Base-by-base conservation (phyloP, 805 yeast species). In the Cephaloascus fragrans region DNA sequence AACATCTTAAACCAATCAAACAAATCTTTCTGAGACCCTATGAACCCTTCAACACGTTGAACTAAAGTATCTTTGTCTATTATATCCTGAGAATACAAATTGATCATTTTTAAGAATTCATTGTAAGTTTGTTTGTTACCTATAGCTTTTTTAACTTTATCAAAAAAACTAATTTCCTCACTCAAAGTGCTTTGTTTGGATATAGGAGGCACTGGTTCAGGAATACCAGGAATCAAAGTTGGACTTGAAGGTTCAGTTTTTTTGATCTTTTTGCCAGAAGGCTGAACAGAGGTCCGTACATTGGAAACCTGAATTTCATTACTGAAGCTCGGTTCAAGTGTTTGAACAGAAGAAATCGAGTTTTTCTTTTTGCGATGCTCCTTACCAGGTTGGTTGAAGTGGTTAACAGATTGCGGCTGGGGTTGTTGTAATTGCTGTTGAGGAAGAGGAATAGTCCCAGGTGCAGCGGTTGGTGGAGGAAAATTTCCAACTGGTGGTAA, bases 1-100 rank as follows among this genome's bases (percentile, higher is more conserved):
- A 89, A 90, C 47, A 73, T 68, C 58, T 87, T 88, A 69, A 93
- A 93, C 97, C 97, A 89, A 40, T 76, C 79, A 52, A 85, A 73
- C 43, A 93, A 67, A 44, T 88, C 96, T 19, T 75, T 72, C 49
- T 80, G 81, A 6, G 76, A 73, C 19, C 97, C 97, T 52, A 93
- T 69, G 52, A 87, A 93, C 3, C 84, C 80, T 42, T 86, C 90
- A 5, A 81, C 90, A 46, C 93, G 75, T 52, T 80, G 88, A 28
- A 90, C 86, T 42, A 93, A 70, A 14, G 90, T 80, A 40, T 70
- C 73, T 46, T 83, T 81, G 54, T 87, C 96, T 46, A 93, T 82
- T 41, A 93, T 77, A 51, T 88, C 96, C 55, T 89, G 96, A 2
- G 96, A 83, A 52, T 78, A 93, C 49, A 93, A 66, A 50, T 90